These are phyloP conservation scores for Volutella citrinella DNA, from an alignment of 2,329 filamentous ascomycete species.

Conservation along the genomic window DNA sequence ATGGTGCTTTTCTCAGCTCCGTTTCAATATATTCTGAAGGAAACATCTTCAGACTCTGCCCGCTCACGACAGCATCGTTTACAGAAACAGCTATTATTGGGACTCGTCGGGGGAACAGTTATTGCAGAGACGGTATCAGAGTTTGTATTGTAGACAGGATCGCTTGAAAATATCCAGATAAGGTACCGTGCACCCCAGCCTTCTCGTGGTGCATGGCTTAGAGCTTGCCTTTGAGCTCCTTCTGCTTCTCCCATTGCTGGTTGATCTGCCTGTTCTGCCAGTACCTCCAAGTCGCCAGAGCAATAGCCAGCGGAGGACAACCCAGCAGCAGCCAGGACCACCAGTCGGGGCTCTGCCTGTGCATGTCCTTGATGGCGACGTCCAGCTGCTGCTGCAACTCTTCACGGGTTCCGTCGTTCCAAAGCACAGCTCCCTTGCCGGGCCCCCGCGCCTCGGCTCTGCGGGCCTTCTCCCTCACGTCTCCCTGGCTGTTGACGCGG, in stretches of 20 bases:
- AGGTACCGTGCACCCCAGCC: too few relatives aligned
- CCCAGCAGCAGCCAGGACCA: conserved; percentile 73
- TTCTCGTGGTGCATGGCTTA: too few relatives aligned
- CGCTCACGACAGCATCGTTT: too few relatives aligned
- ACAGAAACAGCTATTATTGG: too few relatives aligned
- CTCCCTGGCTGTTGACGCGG: conserved; percentile 80
- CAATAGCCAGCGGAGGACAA: conserved; percentile 71
- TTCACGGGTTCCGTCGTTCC: conserved; percentile 79
- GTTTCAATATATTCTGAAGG: too few relatives aligned
- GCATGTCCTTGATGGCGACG: conserved; percentile 62
- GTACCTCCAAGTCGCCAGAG: conserved; percentile 67
- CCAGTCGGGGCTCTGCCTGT: conserved; percentile 67
- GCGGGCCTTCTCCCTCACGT: conserved; percentile 79
- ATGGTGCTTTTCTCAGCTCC: too few relatives aligned
- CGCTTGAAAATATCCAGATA: too few relatives aligned
- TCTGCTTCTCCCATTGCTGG: conserved; percentile 63
- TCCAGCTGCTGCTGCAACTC: conserved; percentile 67
- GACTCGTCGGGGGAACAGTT: too few relatives aligned
- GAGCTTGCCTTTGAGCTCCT: conserved; percentile 32
- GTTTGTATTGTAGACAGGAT: too few relatives aligned
- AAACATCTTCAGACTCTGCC: too few relatives aligned
- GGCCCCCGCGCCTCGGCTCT: conserved; percentile 64
- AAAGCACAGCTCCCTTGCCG: conserved; percentile 74
- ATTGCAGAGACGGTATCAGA: too few relatives aligned
- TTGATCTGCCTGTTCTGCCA: conserved; percentile 70